A percentile compares a stretch with the other conserved stretches of the same genome.
Evolutionary conservation across 208 protist species (phyloP).

Genomic region (Endotrypanum monterogeii): DNA sequence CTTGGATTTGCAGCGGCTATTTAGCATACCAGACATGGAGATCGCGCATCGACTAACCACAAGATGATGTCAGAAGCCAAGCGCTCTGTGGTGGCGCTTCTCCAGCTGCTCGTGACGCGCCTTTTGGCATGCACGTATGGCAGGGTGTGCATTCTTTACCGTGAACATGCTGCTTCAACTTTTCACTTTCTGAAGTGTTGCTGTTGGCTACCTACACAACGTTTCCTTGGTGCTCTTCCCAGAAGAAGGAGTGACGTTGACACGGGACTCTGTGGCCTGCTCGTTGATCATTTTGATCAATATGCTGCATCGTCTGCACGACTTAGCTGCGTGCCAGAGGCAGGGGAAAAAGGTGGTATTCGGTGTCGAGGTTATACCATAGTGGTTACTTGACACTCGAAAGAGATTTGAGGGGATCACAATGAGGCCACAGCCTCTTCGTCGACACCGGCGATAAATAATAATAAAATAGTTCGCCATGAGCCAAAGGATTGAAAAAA

Average conservation of each 20-base stretch:
- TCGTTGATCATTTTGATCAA: slow-evolving; percentile 92
- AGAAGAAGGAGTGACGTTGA: slow-evolving; percentile 49
- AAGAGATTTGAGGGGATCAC: slow-evolving; percentile 75
- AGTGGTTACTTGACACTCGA: slow-evolving; percentile 65
- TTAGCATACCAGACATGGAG: slow-evolving; percentile 52
- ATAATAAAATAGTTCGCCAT: slow-evolving; percentile 42
- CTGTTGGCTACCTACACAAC: slow-evolving; percentile 32
- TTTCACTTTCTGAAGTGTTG: slow-evolving; percentile 63
- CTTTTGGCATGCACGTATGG: slow-evolving; percentile 67
- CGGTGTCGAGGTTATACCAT: slow-evolving; percentile 64
- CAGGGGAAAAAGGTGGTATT: slow-evolving; percentile 80
- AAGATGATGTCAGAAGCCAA: slow-evolving; percentile 51
- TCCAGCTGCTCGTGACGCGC: slow-evolving; percentile 70
- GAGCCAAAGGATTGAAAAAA: slow-evolving; percentile 27
- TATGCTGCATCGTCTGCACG: slow-evolving; percentile 88
- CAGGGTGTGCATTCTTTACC: slow-evolving; percentile 95
- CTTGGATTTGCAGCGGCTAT: slow-evolving; percentile 62
- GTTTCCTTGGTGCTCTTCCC: slow-evolving; percentile 60
- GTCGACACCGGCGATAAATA: slow-evolving; percentile 42
- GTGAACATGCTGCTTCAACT: slow-evolving; percentile 90
- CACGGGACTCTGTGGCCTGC: slow-evolving; percentile 86
- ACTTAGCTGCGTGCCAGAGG: slow-evolving; percentile 90
- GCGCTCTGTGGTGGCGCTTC: slow-evolving; percentile 37
- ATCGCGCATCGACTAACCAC: slow-evolving; percentile 18
- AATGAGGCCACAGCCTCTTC: slow-evolving; percentile 39